A percentile compares a stretch with the other conserved stretches of the same genome.
These are phyloP conservation scores for Pinguiococcus pyrenoidosus DNA, from an alignment of 108 stramenopile genomes.

Conservation along the genomic window DNA sequence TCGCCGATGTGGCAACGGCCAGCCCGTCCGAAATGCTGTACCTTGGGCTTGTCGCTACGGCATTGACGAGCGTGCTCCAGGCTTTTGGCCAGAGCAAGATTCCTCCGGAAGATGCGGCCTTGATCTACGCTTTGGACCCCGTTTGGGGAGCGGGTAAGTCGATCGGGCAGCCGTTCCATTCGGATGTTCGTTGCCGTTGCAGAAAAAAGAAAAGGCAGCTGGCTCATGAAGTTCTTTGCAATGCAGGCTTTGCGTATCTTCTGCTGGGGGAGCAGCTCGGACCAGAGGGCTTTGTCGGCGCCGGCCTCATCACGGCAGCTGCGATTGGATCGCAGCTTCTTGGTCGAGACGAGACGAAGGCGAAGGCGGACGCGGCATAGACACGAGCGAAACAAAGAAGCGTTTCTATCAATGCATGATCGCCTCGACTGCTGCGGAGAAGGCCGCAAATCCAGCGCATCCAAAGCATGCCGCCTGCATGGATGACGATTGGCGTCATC, in stretches of 20 bases:
- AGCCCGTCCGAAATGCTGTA: conserved; percentile 13
- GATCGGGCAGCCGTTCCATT: no score
- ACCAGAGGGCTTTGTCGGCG: conserved; percentile 16
- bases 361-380: no score
- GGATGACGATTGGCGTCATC: no score
- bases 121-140: conserved; percentile 33
- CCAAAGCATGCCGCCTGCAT: conserved; percentile 73
- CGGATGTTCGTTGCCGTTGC: no score
- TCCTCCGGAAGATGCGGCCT: conserved; percentile 26
- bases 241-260: conserved; percentile 17
- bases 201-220: no score
- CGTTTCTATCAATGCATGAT: no score
- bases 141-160: conserved; percentile 30
- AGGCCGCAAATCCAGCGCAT: conserved; percentile 86
- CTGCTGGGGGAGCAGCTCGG: conserved; percentile 25
- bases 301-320: conserved; percentile 13
- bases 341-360: no score
- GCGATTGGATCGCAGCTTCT: no score
- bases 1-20: no score
- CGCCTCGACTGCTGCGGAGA: conserved; percentile 71
- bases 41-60: conserved; percentile 28
- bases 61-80: conserved; percentile 30
- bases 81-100: conserved; percentile 23
- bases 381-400: no score
- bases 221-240: no score